A percentile compares a stretch with the other conserved stretches of the same genome.
Conservation (phyloP, 176 grass and related monocot species). For the Triticum dicoccoides region DNA sequence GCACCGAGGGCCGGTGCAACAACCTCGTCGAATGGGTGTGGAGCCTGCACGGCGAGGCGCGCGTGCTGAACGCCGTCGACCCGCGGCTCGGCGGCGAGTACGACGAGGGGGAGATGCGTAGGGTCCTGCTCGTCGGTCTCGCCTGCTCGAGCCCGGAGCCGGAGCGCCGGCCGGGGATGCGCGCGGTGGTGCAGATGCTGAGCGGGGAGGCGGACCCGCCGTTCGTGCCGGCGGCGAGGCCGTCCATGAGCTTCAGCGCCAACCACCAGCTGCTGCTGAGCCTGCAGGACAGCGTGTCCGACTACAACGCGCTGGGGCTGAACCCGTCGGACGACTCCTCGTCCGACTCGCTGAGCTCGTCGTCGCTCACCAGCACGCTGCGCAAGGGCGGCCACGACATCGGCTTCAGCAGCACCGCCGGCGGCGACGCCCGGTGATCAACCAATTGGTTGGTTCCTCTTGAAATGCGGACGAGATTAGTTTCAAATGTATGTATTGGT, state of each 20-base stretch:
- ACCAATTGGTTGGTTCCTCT: neutral
- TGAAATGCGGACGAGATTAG: neutral
- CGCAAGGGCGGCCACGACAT: constrained; percentile 52
- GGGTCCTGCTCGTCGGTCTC: constrained; percentile 58
- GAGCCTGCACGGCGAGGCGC: constrained; percentile 70
- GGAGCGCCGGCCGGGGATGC: constrained; percentile 62
- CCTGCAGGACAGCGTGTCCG: constrained; percentile 94
- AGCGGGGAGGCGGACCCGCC: constrained; percentile 80
- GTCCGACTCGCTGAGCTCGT: constrained; percentile 49
- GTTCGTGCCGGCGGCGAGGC: constrained; percentile 64
- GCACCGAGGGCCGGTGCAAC: constrained; percentile 38
- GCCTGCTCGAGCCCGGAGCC: constrained; percentile 85
- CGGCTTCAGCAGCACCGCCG: constrained; percentile 30
- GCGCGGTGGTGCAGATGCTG: constrained; percentile 79
- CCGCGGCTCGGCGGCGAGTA: constrained; percentile 52
- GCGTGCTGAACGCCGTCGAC: constrained; percentile 48
- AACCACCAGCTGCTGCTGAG: constrained; percentile 81
- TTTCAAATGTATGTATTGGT: constrained; percentile 41
- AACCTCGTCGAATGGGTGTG: constrained; percentile 95
- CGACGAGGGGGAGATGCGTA: constrained; percentile 70
- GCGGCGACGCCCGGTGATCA: constrained; percentile 30
- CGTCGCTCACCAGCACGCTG: constrained; percentile 67
- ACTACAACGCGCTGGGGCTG: constrained; percentile 81
- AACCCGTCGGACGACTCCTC: constrained; percentile 44
- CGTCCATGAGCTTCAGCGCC: constrained; percentile 80